Percentiles rank a stretch among this genome's conserved stretches.
Evolutionary conservation across 345 rosid genomes (phyloP).

Genomic region (Linum tenue): DNA sequence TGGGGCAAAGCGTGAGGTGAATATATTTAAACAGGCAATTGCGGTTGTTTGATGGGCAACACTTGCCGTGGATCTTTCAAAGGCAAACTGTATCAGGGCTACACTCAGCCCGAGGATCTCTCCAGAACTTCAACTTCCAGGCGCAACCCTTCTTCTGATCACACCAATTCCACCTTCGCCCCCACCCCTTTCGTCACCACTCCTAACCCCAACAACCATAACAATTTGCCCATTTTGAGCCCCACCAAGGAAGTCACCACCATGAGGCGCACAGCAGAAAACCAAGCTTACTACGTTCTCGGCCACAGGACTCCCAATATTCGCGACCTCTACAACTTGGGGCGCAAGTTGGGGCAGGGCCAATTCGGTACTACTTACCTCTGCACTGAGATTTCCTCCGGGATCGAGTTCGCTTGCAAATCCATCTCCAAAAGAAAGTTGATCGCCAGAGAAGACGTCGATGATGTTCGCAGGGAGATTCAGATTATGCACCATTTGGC

Average conservation of each 20-base stretch:
- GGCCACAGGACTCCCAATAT: constrained; percentile 86
- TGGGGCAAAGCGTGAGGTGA: constrained; percentile 27
- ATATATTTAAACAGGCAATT: constrained; percentile 7
- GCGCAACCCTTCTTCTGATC: constrained; percentile 31
- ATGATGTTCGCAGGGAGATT: constrained; percentile 92
- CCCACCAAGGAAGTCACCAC: constrained; percentile 41
- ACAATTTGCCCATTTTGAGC: constrained; percentile 24
- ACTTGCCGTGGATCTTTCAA: constrained; percentile 92
- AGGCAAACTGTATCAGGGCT: constrained; percentile 70
- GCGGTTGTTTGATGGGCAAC: constrained; percentile 91
- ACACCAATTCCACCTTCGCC: constrained; percentile 33
- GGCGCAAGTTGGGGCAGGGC: constrained; percentile 90
- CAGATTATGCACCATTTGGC: constrained; percentile 99
- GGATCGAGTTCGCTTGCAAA: constrained; percentile 84
- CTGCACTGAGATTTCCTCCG: constrained; percentile 58
- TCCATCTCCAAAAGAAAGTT: constrained; percentile 90
- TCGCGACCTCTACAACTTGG: constrained; percentile 69
- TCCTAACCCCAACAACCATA: constrained; percentile 24
- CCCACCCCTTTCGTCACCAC: constrained; percentile 30
- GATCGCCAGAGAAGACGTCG: constrained; percentile 88
- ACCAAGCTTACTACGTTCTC: constrained; percentile 62
- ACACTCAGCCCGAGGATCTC: constrained; percentile 55
- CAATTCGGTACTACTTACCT: constrained; percentile 93
- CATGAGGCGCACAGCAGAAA: constrained; percentile 68
- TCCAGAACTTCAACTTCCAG: constrained; percentile 27